These are phyloP conservation scores for Arthroderma uncinatum DNA, from an alignment of 2,329 filamentous ascomycete genomes.

Conservation along the genomic window DNA sequence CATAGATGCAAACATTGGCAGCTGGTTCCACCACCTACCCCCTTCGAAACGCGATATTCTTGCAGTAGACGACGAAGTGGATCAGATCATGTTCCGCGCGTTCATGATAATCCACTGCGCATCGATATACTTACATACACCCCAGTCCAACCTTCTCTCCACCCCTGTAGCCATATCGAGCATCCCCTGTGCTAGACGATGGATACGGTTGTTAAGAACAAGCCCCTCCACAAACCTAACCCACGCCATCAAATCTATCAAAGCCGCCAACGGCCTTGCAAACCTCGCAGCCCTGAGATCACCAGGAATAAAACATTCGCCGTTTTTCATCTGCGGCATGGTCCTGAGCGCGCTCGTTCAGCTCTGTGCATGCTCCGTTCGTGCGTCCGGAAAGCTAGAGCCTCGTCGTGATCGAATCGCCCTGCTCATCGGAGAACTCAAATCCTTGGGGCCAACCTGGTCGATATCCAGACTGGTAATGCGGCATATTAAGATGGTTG, in stretches of 20 bases:
- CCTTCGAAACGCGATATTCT: conserved; percentile 59
- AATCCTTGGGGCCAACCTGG: conserved; percentile 59
- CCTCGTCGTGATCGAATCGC: conserved; percentile 57
- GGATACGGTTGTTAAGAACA: conserved; percentile 29
- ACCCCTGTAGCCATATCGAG: conserved; percentile 40
- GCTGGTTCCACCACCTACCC: conserved; percentile 73
- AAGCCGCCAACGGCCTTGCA: conserved; percentile 66
- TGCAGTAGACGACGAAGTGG: conserved; percentile 57
- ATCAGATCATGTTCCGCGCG: conserved; percentile 87
- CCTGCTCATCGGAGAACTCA: conserved; percentile 66
- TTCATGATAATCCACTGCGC: conserved; percentile 60
- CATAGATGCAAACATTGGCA: conserved; percentile 48
- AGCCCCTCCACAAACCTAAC: conserved; percentile 33
- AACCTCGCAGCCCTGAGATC: conserved; percentile 52
- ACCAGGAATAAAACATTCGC: conserved; percentile 61
- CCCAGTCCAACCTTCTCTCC: conserved; percentile 59
- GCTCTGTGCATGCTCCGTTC: conserved; percentile 62
- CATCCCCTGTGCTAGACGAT: conserved; percentile 35
- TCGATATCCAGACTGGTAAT: conserved; percentile 58
- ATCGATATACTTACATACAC: conserved; percentile 66
- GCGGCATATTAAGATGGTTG: conserved; percentile 63
- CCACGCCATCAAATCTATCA: conserved; percentile 71
- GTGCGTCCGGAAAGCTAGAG: conserved; percentile 47
- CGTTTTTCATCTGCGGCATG: conserved; percentile 73
- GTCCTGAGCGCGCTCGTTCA: conserved; percentile 72